Evolutionary conservation across 129 eudicot genomes (phyloP).

Genomic region (Sambucus nigra): DNA sequence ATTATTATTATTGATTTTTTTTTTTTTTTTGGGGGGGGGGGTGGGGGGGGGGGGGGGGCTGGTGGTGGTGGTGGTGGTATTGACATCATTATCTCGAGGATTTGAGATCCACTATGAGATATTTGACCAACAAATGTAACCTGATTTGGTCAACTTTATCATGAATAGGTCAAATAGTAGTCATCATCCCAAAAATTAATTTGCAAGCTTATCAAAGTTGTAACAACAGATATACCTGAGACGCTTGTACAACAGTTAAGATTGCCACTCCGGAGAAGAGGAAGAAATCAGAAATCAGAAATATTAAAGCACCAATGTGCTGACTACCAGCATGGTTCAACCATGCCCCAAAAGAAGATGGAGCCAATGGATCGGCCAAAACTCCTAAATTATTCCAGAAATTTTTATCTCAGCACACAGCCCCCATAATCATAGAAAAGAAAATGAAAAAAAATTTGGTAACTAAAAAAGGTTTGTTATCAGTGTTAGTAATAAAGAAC

Average conservation of each 20-base stretch:
- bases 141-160: background rate
- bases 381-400: constrained; percentile 30
- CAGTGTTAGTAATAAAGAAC: too few species aligned
- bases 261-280: constrained; percentile 46
- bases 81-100: too few species aligned
- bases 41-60: too few species aligned
- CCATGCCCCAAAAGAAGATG: constrained; percentile 50
- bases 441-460: background rate
- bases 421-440: background rate
- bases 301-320: constrained; percentile 40
- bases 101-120: too few species aligned
- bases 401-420: background rate
- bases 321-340: constrained; percentile 40
- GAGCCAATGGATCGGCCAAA: constrained; percentile 46
- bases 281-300: constrained; percentile 37
- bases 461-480: too few species aligned
- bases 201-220: background rate
- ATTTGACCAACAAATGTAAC: background rate
- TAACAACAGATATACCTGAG: constrained; percentile 34
- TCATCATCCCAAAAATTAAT: background rate
- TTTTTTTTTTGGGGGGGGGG: too few species aligned
- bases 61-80: too few species aligned
- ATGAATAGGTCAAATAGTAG: background rate
- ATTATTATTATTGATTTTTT: too few species aligned
- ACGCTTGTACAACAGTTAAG: constrained; percentile 52